Evolutionary conservation across 805 yeast species (phyloP).

Genomic region (Spencermartinsiella europaea): DNA sequence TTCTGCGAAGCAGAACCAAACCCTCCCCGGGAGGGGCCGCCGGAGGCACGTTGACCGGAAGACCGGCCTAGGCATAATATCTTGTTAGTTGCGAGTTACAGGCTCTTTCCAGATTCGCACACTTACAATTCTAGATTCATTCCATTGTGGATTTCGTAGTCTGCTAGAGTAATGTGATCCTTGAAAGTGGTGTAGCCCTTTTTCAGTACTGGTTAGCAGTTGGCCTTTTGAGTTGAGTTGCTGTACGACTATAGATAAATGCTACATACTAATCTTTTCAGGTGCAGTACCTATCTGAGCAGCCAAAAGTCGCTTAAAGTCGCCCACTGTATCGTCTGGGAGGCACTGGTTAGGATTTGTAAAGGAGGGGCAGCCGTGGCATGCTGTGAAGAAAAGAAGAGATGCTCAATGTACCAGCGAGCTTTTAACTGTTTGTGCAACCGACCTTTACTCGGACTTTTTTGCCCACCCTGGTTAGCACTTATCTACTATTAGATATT

Average conservation of each 20-base stretch:
- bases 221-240: too few relatives aligned
- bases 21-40: too few relatives aligned
- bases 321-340: slow-evolving; percentile 80
- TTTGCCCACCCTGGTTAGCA: slow-evolving; percentile 62
- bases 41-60: too few relatives aligned
- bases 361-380: too few relatives aligned
- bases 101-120: background rate
- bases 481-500: background rate
- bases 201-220: slow-evolving; percentile 56
- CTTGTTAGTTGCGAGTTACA: slow-evolving; percentile 6
- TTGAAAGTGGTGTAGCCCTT: slow-evolving; percentile 82
- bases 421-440: background rate
- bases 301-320: slow-evolving; percentile 77
- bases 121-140: slow-evolving; percentile 75
- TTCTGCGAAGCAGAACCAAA: too few relatives aligned
- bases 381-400: too few relatives aligned
- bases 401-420: background rate
- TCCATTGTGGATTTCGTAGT: slow-evolving; percentile 90
- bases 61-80: slow-evolving; percentile 10
- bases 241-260: background rate
- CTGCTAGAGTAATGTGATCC: slow-evolving; percentile 88
- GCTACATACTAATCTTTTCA: slow-evolving; percentile 41
- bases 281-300: slow-evolving; percentile 75
- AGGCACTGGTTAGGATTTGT: too few relatives aligned
- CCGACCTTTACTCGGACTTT: slow-evolving; percentile 68